Percentiles rank a stretch among this genome's conserved stretches.
phyloP scores from a whole-genome alignment of 73 alveolate genomes.

The Paramecium octaurelia region DNA sequence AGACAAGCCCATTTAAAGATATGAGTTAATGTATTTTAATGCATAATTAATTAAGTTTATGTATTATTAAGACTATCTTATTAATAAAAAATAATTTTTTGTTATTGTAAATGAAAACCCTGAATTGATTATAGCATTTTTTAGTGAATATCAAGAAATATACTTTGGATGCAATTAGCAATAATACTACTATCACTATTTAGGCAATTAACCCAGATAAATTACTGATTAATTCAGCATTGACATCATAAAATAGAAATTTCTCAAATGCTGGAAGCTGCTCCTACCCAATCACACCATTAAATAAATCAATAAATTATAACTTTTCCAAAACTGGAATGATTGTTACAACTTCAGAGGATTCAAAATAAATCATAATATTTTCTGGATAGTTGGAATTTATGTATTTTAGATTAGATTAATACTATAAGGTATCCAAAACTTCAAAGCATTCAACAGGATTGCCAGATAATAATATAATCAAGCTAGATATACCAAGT shows the following conservation, averaged over 20 bases:
- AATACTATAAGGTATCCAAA: background rate
- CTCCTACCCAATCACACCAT: background rate
- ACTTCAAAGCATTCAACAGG: background rate
- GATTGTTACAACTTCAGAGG: background rate
- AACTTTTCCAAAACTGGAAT: background rate
- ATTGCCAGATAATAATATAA: background rate
- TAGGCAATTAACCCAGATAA: too few species aligned
- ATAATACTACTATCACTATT: too few species aligned
- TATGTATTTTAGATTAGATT: background rate
- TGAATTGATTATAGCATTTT: too few species aligned
- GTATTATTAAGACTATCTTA: too few species aligned
- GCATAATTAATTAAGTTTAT: too few species aligned
- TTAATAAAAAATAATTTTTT: too few species aligned
- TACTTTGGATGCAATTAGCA: too few species aligned
- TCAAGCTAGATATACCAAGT: background rate
- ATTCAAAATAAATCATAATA: background rate
- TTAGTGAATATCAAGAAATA: too few species aligned
- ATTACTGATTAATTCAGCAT: background rate
- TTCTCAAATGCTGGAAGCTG: background rate
- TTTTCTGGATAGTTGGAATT: background rate
- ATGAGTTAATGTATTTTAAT: too few species aligned
- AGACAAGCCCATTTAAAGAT: too few species aligned
- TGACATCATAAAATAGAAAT: background rate
- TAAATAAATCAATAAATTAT: background rate
- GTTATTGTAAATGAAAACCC: too few species aligned